Evolutionary conservation across 2,329 filamentous ascomycete genomes (phyloP).

Genomic region (Metarhizium rileyi): DNA sequence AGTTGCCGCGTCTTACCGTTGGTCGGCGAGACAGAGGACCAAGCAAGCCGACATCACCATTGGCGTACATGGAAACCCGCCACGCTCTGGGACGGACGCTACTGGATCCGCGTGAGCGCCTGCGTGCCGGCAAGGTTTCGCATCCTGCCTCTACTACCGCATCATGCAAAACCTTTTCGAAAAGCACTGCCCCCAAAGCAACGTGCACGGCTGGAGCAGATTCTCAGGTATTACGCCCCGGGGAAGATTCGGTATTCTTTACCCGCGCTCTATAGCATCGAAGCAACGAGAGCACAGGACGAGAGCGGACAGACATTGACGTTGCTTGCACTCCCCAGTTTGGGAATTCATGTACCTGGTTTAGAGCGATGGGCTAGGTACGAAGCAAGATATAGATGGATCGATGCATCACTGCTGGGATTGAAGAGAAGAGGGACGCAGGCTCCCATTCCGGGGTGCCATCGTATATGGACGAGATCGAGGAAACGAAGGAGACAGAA

Average conservation of each 20-base stretch:
- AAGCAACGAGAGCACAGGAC: slow-evolving; percentile 13
- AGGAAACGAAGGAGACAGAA: neutral
- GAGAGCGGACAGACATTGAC: slow-evolving; percentile 20
- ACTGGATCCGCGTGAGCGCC: slow-evolving; percentile 44
- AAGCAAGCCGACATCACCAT: slow-evolving; percentile 5
- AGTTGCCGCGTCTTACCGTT: slow-evolving; percentile 8
- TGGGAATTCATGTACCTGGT: slow-evolving; percentile 37
- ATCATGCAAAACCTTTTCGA: slow-evolving; percentile 38
- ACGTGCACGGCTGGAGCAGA: slow-evolving; percentile 25
- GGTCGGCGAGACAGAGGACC: slow-evolving; percentile 2
- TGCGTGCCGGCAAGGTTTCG: slow-evolving; percentile 31
- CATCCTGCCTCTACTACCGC: slow-evolving; percentile 35
- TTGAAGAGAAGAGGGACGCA: slow-evolving; percentile 7
- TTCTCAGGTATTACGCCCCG: slow-evolving; percentile 41
- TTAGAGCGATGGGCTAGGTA: slow-evolving; percentile 39
- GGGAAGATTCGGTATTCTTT: slow-evolving; percentile 46
- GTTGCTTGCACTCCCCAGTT: slow-evolving; percentile 43
- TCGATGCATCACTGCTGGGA: slow-evolving; percentile 32
- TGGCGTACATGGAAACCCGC: slow-evolving; percentile 24
- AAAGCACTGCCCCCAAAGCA: slow-evolving; percentile 27
- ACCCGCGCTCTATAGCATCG: slow-evolving; percentile 41
- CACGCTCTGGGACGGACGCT: slow-evolving; percentile 49
- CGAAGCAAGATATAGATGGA: slow-evolving; percentile 40
- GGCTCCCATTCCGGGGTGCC: neutral
- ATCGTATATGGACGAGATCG: neutral